Evolutionary conservation across 108 stramenopile species (phyloP).

Genomic region (Cyclotella baltica): DNA sequence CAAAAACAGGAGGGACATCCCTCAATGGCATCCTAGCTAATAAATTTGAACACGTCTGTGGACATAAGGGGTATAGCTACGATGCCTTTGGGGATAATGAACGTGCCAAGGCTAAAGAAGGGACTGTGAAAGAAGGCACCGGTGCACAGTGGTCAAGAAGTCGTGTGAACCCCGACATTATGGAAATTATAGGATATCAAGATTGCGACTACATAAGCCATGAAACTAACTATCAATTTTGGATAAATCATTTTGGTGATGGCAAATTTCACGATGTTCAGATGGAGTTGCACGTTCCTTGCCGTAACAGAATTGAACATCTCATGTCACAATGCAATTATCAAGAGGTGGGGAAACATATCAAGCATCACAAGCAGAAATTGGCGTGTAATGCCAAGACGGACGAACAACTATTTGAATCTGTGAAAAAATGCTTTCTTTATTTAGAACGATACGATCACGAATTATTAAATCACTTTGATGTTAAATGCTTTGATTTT

Average conservation of each 20-base stretch:
- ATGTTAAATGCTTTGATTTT: slow-evolving; percentile 38
- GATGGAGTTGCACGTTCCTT: slow-evolving; percentile 46
- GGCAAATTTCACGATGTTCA: slow-evolving; percentile 10
- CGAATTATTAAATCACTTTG: slow-evolving; percentile 11
- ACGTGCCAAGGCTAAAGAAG: not conserved
- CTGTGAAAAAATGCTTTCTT: slow-evolving; percentile 21
- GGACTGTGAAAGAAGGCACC: not conserved
- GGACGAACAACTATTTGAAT: slow-evolving; percentile 23
- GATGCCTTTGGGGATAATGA: slow-evolving; percentile 28
- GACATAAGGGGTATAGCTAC: slow-evolving; percentile 52
- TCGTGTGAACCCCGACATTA: not conserved
- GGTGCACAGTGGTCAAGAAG: no score
- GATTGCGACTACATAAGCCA: slow-evolving; percentile 46
- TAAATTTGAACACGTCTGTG: slow-evolving; percentile 43
- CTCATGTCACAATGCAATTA: slow-evolving; percentile 50
- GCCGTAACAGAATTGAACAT: slow-evolving; percentile 38
- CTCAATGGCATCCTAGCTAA: slow-evolving; percentile 42
- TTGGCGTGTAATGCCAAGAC: slow-evolving; percentile 30
- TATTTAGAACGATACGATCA: not conserved
- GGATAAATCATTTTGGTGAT: slow-evolving; percentile 3
- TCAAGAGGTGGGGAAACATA: no score
- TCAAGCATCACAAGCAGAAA: not conserved
- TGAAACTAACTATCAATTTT: not conserved
- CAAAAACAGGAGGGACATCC: slow-evolving; percentile 42
- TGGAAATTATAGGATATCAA: slow-evolving; percentile 36